phyloP scores from a whole-genome alignment of 192 early-diverging fungal species.

The Podila minutissima region DNA sequence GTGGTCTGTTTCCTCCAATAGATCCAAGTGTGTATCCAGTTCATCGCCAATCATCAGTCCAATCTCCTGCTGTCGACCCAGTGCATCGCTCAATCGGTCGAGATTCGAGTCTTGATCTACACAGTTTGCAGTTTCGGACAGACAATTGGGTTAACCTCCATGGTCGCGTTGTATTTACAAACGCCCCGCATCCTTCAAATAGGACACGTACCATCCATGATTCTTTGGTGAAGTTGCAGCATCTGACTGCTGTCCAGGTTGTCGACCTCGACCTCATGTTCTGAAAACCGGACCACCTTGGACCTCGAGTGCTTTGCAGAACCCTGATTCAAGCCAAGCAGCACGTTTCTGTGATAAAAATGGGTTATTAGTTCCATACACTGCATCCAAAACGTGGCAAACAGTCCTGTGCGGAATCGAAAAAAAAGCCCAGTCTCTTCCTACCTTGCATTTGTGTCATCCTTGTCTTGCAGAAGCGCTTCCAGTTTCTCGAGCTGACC shows the following conservation, averaged over 20 bases:
- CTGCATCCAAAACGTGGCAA: not conserved
- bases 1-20: slow-evolving; percentile 78
- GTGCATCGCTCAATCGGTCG: slow-evolving; percentile 67
- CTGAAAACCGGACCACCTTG: slow-evolving; percentile 49
- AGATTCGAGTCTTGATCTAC: slow-evolving; percentile 82
- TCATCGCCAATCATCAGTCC: slow-evolving; percentile 81
- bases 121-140: not conserved
- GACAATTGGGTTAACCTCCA: not conserved
- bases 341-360: slow-evolving; percentile 23
- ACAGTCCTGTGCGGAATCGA: not conserved
- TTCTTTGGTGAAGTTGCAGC: slow-evolving; percentile 70
- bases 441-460: slow-evolving; percentile 56
- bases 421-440: not conserved
- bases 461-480: slow-evolving; percentile 54
- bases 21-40: slow-evolving; percentile 72
- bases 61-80: slow-evolving; percentile 75
- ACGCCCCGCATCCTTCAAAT: too few species aligned
- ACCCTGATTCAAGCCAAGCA: slow-evolving; percentile 43
- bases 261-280: slow-evolving; percentile 54
- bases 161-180: not conserved
- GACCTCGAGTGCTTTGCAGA: slow-evolving; percentile 42
- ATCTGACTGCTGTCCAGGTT: slow-evolving; percentile 60
- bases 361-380: not conserved
- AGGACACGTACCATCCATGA: slow-evolving; percentile 65
- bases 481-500: slow-evolving; percentile 71